Evolutionary conservation across 1,139 yeast species (phyloP).

Genomic region (Debaryomyces robertsiae): DNA sequence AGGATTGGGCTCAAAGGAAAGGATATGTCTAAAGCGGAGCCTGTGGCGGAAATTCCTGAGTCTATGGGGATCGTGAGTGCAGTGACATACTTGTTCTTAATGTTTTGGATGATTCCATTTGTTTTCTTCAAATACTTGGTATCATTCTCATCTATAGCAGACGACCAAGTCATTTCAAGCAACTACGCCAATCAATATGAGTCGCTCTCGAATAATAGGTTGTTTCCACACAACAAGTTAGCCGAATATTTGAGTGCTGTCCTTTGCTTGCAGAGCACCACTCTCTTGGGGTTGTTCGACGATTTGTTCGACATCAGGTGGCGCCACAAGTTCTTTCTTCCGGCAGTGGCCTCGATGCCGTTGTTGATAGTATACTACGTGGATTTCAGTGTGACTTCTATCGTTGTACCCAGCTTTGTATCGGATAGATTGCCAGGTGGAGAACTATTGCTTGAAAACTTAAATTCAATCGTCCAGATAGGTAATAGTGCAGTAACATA

Average conservation of each 20-base stretch:
- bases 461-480: slow-evolving; percentile 27
- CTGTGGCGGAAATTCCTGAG: slow-evolving; percentile 70
- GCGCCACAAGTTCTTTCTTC: slow-evolving; percentile 95
- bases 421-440: slow-evolving; percentile 34
- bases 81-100: slow-evolving; percentile 72
- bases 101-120: slow-evolving; percentile 88
- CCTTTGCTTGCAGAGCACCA: slow-evolving; percentile 79
- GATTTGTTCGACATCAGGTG: slow-evolving; percentile 94
- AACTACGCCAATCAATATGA: slow-evolving; percentile 41
- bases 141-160: slow-evolving; percentile 42
- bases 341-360: slow-evolving; percentile 93
- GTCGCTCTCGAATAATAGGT: slow-evolving; percentile 28
- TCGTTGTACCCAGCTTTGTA: slow-evolving; percentile 79
- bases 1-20: slow-evolving; percentile 80
- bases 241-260: slow-evolving; percentile 86
- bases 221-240: slow-evolving; percentile 83
- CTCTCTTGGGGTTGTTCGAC: slow-evolving; percentile 86
- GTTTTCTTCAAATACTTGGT: slow-evolving; percentile 80
- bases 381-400: slow-evolving; percentile 90
- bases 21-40: slow-evolving; percentile 74
- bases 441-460: slow-evolving; percentile 19
- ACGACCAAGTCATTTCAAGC: slow-evolving; percentile 36
- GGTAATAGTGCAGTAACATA: slow-evolving; percentile 40
- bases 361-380: slow-evolving; percentile 87
- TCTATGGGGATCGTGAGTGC: slow-evolving; percentile 90